phyloP scores from a whole-genome alignment of 805 yeast genomes.

The Candida silvicultrix region DNA sequence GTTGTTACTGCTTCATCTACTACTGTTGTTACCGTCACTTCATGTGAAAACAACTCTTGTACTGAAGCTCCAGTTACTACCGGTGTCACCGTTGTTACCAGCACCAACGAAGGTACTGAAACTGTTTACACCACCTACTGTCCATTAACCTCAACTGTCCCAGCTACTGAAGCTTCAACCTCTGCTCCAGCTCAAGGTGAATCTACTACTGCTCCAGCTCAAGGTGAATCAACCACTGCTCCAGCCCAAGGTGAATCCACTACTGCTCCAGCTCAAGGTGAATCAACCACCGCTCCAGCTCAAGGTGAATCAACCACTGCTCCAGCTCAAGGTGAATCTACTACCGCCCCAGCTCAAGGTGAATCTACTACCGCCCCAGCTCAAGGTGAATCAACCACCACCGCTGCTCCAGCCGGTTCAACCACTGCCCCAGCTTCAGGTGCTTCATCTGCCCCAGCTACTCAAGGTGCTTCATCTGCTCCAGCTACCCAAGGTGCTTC shows the following conservation, averaged over 20 bases:
- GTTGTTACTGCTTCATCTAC: not conserved
- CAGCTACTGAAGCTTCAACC: not conserved
- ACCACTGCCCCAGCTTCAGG: slow-evolving; percentile 1
- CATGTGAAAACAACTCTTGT: not conserved
- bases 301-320: no score
- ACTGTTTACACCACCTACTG: slow-evolving; percentile 23
- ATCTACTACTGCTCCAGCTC: not conserved
- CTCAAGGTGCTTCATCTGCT: no score
- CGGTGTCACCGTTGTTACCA: slow-evolving; percentile 6
- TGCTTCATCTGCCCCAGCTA: no score
- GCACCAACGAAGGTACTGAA: slow-evolving; percentile 7
- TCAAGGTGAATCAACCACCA: no score
- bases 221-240: not conserved
- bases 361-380: no score
- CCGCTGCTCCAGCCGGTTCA: not conserved
- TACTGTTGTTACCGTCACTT: not conserved
- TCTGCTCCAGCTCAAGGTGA: not conserved
- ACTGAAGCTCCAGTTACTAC: slow-evolving; percentile 1
- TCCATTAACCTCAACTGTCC: slow-evolving; percentile 12
- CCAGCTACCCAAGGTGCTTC: not conserved
- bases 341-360: slow-evolving; percentile 1
- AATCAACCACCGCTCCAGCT: not conserved
- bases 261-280: not conserved
- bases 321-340: not conserved
- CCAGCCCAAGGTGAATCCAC: no score